These are phyloP conservation scores for Lupinus albus DNA, from an alignment of 306 rosid species.

Conservation along the genomic window DNA sequence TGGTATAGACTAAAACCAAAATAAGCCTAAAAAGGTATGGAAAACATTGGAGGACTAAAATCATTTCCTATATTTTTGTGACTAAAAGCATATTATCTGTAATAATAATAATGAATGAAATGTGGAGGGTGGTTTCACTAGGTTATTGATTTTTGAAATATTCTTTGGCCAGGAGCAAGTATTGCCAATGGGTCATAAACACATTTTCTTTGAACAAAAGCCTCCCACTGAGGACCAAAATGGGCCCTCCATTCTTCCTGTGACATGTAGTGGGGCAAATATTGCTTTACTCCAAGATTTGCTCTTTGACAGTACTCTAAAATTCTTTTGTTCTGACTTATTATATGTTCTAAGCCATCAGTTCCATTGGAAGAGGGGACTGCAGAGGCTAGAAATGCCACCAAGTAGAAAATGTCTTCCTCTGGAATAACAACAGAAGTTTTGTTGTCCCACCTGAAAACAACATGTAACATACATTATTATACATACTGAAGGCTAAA, in stretches of 20 bases:
- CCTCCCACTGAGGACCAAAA: slow-evolving; percentile 84
- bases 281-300: slow-evolving; percentile 80
- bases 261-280: slow-evolving; percentile 78
- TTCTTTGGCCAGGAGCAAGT: slow-evolving; percentile 90
- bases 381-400: slow-evolving; percentile 88
- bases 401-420: slow-evolving; percentile 81
- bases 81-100: too few species aligned
- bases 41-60: too few species aligned
- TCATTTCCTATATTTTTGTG: too few species aligned
- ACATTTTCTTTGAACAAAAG: slow-evolving; percentile 68
- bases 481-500: slow-evolving; percentile 28
- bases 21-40: too few species aligned
- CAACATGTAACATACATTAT: slow-evolving; percentile 36
- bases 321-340: slow-evolving; percentile 80
- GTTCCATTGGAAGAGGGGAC: slow-evolving; percentile 74
- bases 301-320: slow-evolving; percentile 74
- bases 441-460: slow-evolving; percentile 92
- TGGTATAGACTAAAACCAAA: too few species aligned
- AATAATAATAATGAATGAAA: background rate
- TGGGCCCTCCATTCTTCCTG: slow-evolving; percentile 84
- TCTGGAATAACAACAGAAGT: slow-evolving; percentile 69
- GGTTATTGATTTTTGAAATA: slow-evolving; percentile 75
- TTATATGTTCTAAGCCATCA: slow-evolving; percentile 77
- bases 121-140: slow-evolving; percentile 46
- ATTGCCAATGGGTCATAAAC: slow-evolving; percentile 87